Percentiles rank a stretch among this genome's conserved stretches.
Conservation (phyloP, 495 filamentous ascomycete species). For the Bacidia gigantensis region DNA sequence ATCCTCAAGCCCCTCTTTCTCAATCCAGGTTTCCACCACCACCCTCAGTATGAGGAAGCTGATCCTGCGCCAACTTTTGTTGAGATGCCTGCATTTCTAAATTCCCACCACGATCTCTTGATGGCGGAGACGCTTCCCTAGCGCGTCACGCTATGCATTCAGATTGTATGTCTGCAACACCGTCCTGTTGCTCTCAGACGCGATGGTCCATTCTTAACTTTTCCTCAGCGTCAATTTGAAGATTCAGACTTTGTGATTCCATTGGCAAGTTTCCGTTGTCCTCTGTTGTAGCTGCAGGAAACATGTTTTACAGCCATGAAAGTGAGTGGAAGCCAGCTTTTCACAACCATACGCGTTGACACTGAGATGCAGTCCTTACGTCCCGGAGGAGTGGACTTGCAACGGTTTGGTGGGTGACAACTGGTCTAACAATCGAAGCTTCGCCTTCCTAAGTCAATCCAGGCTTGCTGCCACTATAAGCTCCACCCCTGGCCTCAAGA, state of each 20-base stretch:
- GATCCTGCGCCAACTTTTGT: no score
- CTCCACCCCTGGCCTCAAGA: conserved; percentile 55
- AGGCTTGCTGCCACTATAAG: conserved; percentile 91
- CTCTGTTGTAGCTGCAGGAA: neutral
- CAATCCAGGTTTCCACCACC: no score
- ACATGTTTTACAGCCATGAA: conserved; percentile 89
- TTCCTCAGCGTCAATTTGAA: no score
- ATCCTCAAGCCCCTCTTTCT: no score
- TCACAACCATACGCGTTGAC: no score
- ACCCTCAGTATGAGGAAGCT: no score
- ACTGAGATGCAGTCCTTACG: conserved; percentile 52
- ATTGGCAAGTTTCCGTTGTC: no score
- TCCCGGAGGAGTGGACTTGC: conserved; percentile 81
- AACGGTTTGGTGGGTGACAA: conserved; percentile 68
- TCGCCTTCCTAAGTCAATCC: neutral
- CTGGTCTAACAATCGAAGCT: neutral
- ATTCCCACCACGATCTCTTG: neutral
- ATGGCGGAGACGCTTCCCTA: neutral
- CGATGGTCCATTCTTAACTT: neutral
- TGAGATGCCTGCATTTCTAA: neutral
- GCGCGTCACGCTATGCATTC: neutral
- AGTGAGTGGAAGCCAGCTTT: conserved; percentile 45
- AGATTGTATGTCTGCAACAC: no score
- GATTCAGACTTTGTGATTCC: no score
- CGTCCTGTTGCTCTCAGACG: neutral